Base-by-base conservation (phyloP, 2,329 filamentous ascomycete species). In the Akanthomyces lecanii region DNA sequence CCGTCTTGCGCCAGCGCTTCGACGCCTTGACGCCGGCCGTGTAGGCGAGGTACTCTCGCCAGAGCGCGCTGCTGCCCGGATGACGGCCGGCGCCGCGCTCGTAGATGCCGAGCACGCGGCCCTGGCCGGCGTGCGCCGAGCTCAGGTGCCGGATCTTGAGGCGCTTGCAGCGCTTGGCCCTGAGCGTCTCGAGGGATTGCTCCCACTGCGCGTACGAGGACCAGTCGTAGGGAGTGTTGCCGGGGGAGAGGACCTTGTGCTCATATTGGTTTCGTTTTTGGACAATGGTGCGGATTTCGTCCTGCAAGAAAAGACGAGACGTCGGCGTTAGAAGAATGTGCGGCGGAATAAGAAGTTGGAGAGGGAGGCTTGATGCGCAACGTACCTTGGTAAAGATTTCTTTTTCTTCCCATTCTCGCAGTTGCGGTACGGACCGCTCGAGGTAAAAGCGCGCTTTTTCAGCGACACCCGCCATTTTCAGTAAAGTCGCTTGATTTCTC, bases 371-470 rank as follows among this genome's bases (percentile, higher is more conserved):
- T 3, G 63, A 55, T 28, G 42, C 50, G 52, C 50, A 56, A 56
- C 76, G 40, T 75, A 90, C 90, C 79, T 89, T 88, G 65, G 84
- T 86, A 78, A 99, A 99, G 69, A 99, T 90, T 70, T 91, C 89
- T 76, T 97, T 97, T 67, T 91, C 86, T 76, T 96, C 90, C 75
- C 92, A 96, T 71, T 97, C 92, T 66, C 92, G 91, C 63, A 99
- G 84, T 75, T 98, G 93, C 18, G 93, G 92, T 50, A 97, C 91
- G 2, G 90, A 89, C 69, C 94, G 89, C 79, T 99, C 95, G 67
- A 98, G 85, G 76, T 91, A 97, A 78, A 94, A 98, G 64, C 94
- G 91, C 62, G 94, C 95, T 78, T 97, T 98, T 72, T 98, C 95
- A 66, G 90, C 89, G 64, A 95, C 89, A 48, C 87, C 89, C 1